phyloP scores from a whole-genome alignment of 2,329 filamentous ascomycete genomes.

The Penicillium sp. region DNA sequence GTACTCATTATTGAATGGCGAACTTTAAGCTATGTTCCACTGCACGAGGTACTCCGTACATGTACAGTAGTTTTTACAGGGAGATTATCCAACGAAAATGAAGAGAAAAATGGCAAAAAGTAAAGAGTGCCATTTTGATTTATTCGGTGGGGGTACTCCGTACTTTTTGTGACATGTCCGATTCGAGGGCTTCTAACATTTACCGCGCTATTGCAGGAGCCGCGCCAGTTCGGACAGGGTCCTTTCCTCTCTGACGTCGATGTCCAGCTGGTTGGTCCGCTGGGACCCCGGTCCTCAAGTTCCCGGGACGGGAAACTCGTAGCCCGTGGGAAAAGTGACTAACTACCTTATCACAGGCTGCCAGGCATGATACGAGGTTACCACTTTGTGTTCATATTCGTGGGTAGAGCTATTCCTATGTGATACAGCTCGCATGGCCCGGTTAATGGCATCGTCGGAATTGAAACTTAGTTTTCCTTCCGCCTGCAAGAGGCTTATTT shows the following conservation, averaged over 20 bases:
- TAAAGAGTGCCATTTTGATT: background rate
- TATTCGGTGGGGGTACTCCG: background rate
- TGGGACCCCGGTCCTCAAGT: background rate
- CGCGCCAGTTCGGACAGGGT: conserved; percentile 20
- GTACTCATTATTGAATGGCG: conserved; percentile 2
- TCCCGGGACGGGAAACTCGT: conserved; percentile 7
- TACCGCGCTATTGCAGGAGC: conserved; percentile 25
- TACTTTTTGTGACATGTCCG: conserved; percentile 28
- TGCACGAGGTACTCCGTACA: background rate
- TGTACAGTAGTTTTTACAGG: too few species aligned
- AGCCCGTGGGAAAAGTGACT: conserved; percentile 2
- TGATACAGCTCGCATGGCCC: conserved; percentile 21
- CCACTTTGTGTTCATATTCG: background rate
- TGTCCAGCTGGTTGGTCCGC: conserved; percentile 14
- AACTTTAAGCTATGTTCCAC: conserved; percentile 5
- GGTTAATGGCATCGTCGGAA: conserved; percentile 7
- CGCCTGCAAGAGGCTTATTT: conserved; percentile 3
- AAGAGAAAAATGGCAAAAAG: background rate
- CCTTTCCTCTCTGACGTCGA: conserved; percentile 28
- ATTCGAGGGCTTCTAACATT: conserved; percentile 11
- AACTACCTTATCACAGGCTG: background rate
- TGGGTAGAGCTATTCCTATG: background rate
- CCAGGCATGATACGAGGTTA: conserved; percentile 1
- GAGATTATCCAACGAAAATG: background rate
- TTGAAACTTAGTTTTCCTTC: conserved; percentile 4